Conservation (phyloP, 2,329 filamentous ascomycete species). For the Colletotrichum phormii region DNA sequence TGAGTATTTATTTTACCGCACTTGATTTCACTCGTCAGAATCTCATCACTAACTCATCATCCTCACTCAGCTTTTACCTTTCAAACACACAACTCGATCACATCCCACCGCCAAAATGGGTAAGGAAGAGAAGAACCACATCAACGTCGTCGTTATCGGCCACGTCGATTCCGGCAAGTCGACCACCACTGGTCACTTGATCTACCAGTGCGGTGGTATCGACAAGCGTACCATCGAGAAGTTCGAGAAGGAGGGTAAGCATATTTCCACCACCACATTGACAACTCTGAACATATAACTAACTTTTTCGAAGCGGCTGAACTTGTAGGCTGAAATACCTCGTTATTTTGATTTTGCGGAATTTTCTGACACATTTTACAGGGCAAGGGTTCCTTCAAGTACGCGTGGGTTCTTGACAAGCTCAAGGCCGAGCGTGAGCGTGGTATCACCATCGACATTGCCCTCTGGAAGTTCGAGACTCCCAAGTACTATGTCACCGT, state of each 20-base stretch:
- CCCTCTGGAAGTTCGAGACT: slow-evolving; percentile 99
- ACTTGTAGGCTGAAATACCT: too few relatives aligned
- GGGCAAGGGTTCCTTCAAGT: slow-evolving; percentile 99
- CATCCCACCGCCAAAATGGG: slow-evolving; percentile 48
- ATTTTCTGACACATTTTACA: slow-evolving; percentile 55
- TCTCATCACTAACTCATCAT: neutral
- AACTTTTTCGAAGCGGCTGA: too few relatives aligned
- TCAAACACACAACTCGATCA: slow-evolving; percentile 25
- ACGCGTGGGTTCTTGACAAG: slow-evolving; percentile 97
- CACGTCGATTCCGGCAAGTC: slow-evolving; percentile 99
- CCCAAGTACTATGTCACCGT: slow-evolving; percentile 98
- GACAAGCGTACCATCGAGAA: slow-evolving; percentile 99
- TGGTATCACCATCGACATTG: slow-evolving; percentile 99
- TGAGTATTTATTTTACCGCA: neutral
- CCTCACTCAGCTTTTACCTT: slow-evolving; percentile 1
- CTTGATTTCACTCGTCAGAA: neutral
- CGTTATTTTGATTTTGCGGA: too few relatives aligned
- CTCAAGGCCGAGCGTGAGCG: slow-evolving; percentile 99
- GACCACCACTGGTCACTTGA: slow-evolving; percentile 91
- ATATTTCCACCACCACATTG: too few relatives aligned
- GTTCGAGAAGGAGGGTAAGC: slow-evolving; percentile 91
- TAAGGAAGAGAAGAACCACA: slow-evolving; percentile 96
- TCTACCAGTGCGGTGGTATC: slow-evolving; percentile 99
- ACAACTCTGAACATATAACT: too few relatives aligned
- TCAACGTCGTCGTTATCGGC: slow-evolving; percentile 99